phyloP scores from a whole-genome alignment of 108 stramenopile species.

The Pseudonitzschia pungens region DNA sequence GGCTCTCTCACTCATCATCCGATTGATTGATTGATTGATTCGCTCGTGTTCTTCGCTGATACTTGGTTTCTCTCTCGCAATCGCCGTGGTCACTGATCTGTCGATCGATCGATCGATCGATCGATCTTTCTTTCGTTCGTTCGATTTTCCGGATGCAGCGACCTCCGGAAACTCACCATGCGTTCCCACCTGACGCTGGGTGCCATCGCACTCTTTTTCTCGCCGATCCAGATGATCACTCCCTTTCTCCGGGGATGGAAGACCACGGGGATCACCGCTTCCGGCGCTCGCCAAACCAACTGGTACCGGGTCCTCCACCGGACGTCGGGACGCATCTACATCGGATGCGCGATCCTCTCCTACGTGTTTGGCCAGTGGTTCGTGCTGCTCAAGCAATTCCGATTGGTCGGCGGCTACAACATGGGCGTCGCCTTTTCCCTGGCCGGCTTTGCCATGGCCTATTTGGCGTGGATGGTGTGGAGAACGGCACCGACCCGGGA shows the following conservation, averaged over 20 bases:
- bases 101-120: too few species aligned
- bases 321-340: slow-evolving; percentile 37
- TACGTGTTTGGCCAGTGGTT: slow-evolving; percentile 35
- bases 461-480: slow-evolving; percentile 27
- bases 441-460: slow-evolving; percentile 29
- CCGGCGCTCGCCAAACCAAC: neutral
- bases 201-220: slow-evolving; percentile 28
- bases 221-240: slow-evolving; percentile 35
- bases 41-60: too few species aligned
- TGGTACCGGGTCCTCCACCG: slow-evolving; percentile 26
- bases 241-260: neutral
- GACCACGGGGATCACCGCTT: neutral
- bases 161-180: slow-evolving; percentile 35
- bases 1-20: too few species aligned
- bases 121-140: neutral
- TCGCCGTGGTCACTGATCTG: too few species aligned
- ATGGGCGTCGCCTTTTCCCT: slow-evolving; percentile 39
- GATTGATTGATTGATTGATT: too few species aligned
- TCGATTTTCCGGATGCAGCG: neutral
- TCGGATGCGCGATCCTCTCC: slow-evolving; percentile 23
- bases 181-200: slow-evolving; percentile 40
- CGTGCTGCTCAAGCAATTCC: slow-evolving; percentile 28
- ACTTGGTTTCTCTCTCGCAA: too few species aligned
- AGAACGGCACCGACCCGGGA: slow-evolving; percentile 23
- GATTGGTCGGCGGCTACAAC: slow-evolving; percentile 39